A percentile compares a stretch with the other conserved stretches of the same genome.
phyloP scores from a whole-genome alignment of 768 basidiomycete genomes.

The Nidularia sp. region DNA sequence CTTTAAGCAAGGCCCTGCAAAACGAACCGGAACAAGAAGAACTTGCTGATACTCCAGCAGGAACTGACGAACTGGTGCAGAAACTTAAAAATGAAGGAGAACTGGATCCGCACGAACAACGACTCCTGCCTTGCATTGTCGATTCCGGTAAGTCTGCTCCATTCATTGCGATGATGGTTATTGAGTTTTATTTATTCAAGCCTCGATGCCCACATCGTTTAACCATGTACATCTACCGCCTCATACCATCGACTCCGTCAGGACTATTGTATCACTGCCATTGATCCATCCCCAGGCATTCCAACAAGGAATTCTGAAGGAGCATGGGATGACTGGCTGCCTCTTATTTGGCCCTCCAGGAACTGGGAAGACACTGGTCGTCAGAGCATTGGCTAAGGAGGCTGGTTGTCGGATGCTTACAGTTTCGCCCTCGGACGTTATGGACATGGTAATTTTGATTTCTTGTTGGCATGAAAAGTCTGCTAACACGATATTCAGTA shows the following conservation, averaged over 20 bases:
- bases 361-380: constrained; percentile 83
- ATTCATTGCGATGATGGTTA: constrained; percentile 6
- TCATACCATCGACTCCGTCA: constrained; percentile 87
- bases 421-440: constrained; percentile 88
- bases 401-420: constrained; percentile 92
- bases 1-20: constrained; percentile 5
- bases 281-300: constrained; percentile 86
- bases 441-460: constrained; percentile 75
- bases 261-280: constrained; percentile 88
- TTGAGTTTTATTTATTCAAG: constrained; percentile 27
- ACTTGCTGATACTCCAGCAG: constrained; percentile 29
- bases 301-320: constrained; percentile 82
- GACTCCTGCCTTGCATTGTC: constrained; percentile 81
- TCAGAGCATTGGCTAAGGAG: constrained; percentile 88
- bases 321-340: constrained; percentile 89
- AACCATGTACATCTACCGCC: constrained; percentile 83
- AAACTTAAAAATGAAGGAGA: constrained; percentile 69
- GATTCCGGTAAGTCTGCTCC: constrained; percentile 55
- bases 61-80: constrained; percentile 71
- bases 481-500: constrained; percentile 41
- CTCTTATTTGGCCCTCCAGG: constrained; percentile 92
- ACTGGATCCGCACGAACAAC: constrained; percentile 77
- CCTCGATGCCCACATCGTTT: constrained; percentile 78
- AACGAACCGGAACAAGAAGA: constrained; percentile 30
- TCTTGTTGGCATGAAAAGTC: constrained; percentile 1